A percentile compares a stretch with the other conserved stretches of the same genome.
Evolutionary conservation across 345 rosid genomes (phyloP).

Genomic region (Cardamine resedifolia): DNA sequence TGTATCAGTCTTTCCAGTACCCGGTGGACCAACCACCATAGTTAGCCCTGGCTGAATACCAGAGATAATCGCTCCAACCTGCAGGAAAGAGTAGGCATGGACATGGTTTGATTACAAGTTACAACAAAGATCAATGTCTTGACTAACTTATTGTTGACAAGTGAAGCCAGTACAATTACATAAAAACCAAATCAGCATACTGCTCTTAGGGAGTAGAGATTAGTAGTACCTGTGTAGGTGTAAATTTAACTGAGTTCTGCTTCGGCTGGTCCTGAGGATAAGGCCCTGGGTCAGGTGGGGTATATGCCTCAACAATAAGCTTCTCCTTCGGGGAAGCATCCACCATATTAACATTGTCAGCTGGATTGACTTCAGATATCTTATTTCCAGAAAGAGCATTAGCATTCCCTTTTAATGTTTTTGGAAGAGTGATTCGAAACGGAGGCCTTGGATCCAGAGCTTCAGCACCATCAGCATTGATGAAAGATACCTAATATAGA

Average conservation of each 20-base stretch:
- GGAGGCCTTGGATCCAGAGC: slow-evolving; percentile 74
- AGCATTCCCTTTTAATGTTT: slow-evolving; percentile 57
- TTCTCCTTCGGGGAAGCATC: slow-evolving; percentile 58
- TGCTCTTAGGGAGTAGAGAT: slow-evolving; percentile 6
- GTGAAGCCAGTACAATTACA: slow-evolving; percentile 8
- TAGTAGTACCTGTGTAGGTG: slow-evolving; percentile 78
- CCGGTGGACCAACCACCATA: slow-evolving; percentile 99
- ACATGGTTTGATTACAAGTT: slow-evolving; percentile 9
- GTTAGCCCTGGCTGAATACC: slow-evolving; percentile 98
- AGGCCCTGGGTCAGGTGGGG: slow-evolving; percentile 96
- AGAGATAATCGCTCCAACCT: slow-evolving; percentile 95
- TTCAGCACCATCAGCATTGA: slow-evolving; percentile 66
- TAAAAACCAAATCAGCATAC: slow-evolving; percentile 7
- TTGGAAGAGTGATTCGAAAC: slow-evolving; percentile 76
- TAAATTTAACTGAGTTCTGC: slow-evolving; percentile 89
- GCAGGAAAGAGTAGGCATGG: slow-evolving; percentile 32
- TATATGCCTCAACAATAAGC: slow-evolving; percentile 85
- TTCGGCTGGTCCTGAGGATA: slow-evolving; percentile 99
- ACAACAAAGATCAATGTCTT: slow-evolving; percentile 6
- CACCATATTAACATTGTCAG: slow-evolving; percentile 49
- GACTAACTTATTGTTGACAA: not conserved
- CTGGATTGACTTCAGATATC: slow-evolving; percentile 46
- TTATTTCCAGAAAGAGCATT: slow-evolving; percentile 82
- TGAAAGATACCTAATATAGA: slow-evolving; percentile 61
- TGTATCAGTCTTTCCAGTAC: slow-evolving; percentile 99